phyloP scores from a whole-genome alignment of 73 alveolate genomes.

The Uronychia setigera region DNA sequence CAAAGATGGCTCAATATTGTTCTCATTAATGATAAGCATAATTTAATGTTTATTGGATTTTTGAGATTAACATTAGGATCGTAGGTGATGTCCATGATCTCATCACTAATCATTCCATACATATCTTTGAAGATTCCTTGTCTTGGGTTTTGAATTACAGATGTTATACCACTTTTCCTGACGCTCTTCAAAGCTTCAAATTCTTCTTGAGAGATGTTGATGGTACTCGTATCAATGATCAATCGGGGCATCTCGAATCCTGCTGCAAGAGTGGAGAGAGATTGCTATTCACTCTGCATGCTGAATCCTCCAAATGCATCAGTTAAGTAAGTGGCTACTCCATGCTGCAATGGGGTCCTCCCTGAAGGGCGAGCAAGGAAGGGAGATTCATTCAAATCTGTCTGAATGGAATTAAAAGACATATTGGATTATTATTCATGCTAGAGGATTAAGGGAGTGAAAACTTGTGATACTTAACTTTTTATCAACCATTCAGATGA shows the following conservation, averaged over 20 bases:
- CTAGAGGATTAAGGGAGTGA: too few species aligned
- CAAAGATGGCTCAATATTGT: background rate
- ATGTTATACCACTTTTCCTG: background rate
- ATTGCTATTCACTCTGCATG: background rate
- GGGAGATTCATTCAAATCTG: too few species aligned
- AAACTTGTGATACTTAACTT: too few species aligned
- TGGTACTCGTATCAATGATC: background rate
- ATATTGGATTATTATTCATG: too few species aligned
- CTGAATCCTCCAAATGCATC: background rate
- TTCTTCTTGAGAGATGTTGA: background rate
- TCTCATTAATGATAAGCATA: too few species aligned
- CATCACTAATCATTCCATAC: conserved; percentile 8
- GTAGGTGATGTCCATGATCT: background rate
- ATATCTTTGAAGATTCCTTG: background rate
- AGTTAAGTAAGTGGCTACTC: background rate
- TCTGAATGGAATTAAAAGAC: too few species aligned
- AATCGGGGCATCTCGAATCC: background rate
- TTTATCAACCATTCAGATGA: too few species aligned
- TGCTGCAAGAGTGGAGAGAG: background rate
- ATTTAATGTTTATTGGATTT: too few species aligned
- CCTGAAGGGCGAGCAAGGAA: too few species aligned
- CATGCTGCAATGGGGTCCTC: too few species aligned
- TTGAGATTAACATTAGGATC: conserved; percentile 12
- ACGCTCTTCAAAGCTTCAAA: background rate
- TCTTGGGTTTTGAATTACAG: background rate